Conservation (phyloP, 176 grass and related monocot species). For the Luzula sylvatica region DNA sequence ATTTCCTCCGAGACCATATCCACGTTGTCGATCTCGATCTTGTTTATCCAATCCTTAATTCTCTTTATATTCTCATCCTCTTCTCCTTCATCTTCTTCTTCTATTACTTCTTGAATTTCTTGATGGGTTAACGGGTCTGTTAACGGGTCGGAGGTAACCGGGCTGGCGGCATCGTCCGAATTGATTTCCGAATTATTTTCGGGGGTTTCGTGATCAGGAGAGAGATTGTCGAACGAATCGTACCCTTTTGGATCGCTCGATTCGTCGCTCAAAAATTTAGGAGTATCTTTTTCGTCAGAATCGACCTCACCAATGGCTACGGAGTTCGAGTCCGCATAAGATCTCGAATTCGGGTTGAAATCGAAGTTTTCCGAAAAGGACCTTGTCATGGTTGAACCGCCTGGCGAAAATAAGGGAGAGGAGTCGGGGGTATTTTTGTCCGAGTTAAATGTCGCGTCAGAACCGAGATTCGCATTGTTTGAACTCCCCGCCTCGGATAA, state of each 20-base stretch:
- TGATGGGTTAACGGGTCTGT: slow-evolving; percentile 25
- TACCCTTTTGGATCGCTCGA: background rate
- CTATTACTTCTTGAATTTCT: slow-evolving; percentile 20
- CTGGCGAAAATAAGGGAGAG: background rate
- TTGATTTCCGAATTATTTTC: slow-evolving; percentile 27
- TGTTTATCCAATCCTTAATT: slow-evolving; percentile 76
- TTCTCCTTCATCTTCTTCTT: slow-evolving; percentile 29
- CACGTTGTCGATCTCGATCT: slow-evolving; percentile 41
- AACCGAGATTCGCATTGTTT: slow-evolving; percentile 7
- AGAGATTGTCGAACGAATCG: slow-evolving; percentile 1
- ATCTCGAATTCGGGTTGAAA: slow-evolving; percentile 7
- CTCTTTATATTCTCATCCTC: slow-evolving; percentile 47
- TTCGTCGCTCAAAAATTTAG: no score
- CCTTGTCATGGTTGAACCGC: background rate
- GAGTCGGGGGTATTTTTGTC: background rate
- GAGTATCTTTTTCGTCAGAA: slow-evolving; percentile 12
- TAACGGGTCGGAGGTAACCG: slow-evolving; percentile 13
- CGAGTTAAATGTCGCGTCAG: slow-evolving; percentile 2
- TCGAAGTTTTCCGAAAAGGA: background rate
- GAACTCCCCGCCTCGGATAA: background rate
- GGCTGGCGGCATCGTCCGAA: slow-evolving; percentile 31
- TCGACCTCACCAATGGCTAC: slow-evolving; percentile 12
- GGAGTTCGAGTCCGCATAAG: slow-evolving; percentile 4
- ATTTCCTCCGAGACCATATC: slow-evolving; percentile 33
- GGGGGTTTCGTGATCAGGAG: slow-evolving; percentile 22